Percentiles rank a stretch among this genome's conserved stretches.
phyloP scores from a whole-genome alignment of 1,284 basidiomycete genomes.

The Tilletiopsis washingtonensis region DNA sequence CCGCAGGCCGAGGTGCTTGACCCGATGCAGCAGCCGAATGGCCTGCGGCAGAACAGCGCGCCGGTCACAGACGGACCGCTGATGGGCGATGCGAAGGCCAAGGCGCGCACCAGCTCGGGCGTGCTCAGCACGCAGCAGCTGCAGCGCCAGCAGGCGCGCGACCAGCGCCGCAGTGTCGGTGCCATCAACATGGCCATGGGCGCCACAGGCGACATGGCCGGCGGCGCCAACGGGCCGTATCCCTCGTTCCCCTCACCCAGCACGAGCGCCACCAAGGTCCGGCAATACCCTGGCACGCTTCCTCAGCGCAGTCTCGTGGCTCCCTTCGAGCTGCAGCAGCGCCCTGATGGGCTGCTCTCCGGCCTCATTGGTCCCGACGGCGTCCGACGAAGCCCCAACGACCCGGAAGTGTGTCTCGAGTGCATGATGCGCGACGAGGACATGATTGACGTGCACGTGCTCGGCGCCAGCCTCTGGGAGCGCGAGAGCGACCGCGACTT shows the following conservation, averaged over 20 bases:
- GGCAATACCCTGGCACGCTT: conserved; percentile 38
- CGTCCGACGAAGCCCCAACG: conserved; percentile 34
- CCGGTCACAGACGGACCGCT: no score
- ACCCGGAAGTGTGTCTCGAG: conserved; percentile 80
- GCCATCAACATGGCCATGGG: conserved; percentile 35
- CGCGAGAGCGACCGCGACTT: conserved; percentile 76
- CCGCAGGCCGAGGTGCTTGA: neutral
- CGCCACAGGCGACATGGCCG: conserved; percentile 22
- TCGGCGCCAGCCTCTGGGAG: conserved; percentile 79
- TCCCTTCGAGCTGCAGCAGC: conserved; percentile 45
- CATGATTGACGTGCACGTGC: conserved; percentile 89
- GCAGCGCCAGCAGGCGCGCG: conserved; percentile 28
- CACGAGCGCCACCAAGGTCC: conserved; percentile 1
- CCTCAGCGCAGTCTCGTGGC: conserved; percentile 41
- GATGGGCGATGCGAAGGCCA: neutral
- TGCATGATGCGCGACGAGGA: conserved; percentile 99
- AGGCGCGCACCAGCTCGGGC: neutral
- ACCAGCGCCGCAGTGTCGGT: conserved; percentile 34
- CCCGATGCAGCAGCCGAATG: neutral
- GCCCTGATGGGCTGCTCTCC: conserved; percentile 37
- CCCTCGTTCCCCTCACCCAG: conserved; percentile 22
- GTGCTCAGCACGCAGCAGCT: conserved; percentile 36
- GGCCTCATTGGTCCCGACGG: conserved; percentile 38
- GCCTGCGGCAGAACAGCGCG: neutral
- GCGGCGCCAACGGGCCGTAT: conserved; percentile 38